Conservation (phyloP, 176 grass and related monocot genomes). For the Oryza australiensis region DNA sequence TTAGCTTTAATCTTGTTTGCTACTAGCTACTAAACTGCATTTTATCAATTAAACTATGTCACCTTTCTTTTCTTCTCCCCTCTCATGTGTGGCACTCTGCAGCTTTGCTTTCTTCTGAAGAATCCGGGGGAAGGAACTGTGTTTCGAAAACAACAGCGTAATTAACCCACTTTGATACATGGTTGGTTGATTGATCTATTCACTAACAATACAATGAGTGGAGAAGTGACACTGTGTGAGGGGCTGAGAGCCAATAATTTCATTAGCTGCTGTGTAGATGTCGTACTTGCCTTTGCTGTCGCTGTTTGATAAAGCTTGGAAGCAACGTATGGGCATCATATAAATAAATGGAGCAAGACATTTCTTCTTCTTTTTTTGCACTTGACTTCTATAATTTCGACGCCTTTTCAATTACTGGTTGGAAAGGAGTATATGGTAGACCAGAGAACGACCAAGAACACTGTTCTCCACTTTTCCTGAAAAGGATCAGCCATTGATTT, state of each 20-base stretch:
- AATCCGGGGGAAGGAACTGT: not conserved
- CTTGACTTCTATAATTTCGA: not conserved
- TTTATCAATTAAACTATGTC: not conserved
- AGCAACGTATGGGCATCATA: conserved; percentile 19
- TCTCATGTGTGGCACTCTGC: not conserved
- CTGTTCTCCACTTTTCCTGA: not conserved
- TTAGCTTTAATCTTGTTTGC: conserved; percentile 19
- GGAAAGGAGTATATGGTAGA: not conserved
- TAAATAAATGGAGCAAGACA: not conserved
- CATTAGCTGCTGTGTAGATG: conserved; percentile 23
- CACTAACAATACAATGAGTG: conserved; percentile 1
- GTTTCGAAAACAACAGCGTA: not conserved
- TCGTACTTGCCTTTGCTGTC: conserved; percentile 24
- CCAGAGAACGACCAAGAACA: not conserved
- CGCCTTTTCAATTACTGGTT: not conserved
- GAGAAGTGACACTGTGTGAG: not conserved
- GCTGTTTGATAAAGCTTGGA: conserved; percentile 19
- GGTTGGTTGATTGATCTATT: not conserved
- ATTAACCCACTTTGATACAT: conserved; percentile 15
- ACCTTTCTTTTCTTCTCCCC: not conserved
- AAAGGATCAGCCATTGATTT: not conserved
- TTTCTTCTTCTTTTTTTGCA: not conserved
- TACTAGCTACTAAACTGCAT: conserved; percentile 9
- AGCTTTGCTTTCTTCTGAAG: conserved; percentile 36
- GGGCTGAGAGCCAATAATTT: not conserved